Conservation (phyloP, 2,329 filamentous ascomycete genomes). For the Colletotrichum navitas region DNA sequence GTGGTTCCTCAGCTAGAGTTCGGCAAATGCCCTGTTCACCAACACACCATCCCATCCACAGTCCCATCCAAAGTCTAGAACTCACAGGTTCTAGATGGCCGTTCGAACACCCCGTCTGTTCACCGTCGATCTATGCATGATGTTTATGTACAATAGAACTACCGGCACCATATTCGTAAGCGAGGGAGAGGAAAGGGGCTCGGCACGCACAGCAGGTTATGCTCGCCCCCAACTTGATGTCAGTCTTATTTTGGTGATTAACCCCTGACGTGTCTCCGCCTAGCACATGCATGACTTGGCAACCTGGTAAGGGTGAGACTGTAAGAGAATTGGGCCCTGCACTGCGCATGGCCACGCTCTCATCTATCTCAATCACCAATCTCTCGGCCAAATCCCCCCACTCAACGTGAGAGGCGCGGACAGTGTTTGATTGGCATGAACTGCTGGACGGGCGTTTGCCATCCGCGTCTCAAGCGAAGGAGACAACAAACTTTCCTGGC, state of each 20-base stretch:
- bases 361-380: background rate
- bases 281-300: background rate
- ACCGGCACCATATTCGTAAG: background rate
- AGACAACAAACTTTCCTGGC: conserved; percentile 1
- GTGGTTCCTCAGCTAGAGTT: background rate
- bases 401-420: background rate
- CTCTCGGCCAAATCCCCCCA: background rate
- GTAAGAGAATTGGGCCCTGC: background rate
- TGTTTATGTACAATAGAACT: background rate
- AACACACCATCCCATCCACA: background rate
- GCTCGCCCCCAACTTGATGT: conserved; percentile 10
- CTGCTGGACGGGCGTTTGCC: background rate
- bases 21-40: background rate
- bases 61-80: conserved; percentile 6
- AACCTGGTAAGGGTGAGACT: conserved; percentile 9
- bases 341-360: background rate
- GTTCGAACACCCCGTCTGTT: conserved; percentile 15
- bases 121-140: background rate
- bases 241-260: conserved; percentile 26
- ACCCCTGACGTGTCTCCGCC: conserved; percentile 25
- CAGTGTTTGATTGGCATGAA: conserved; percentile 19
- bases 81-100: conserved; percentile 16
- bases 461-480: conserved; percentile 1
- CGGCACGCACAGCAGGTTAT: conserved; percentile 11
- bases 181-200: conserved; percentile 10